phyloP scores from a whole-genome alignment of 2,329 filamentous ascomycete species.

The Fusarium abutilonis region DNA sequence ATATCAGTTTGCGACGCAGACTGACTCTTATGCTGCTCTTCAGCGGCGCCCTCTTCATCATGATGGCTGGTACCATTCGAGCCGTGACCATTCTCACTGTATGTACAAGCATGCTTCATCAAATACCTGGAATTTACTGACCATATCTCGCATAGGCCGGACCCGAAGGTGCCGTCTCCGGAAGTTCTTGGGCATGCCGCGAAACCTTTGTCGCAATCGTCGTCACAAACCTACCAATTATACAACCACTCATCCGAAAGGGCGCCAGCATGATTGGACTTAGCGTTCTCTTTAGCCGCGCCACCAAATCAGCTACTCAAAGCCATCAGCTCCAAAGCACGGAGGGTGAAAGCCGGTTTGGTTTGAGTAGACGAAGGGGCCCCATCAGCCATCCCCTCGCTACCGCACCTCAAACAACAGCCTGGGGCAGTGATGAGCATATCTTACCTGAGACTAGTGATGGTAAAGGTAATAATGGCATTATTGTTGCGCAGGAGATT shows the following conservation, averaged over 20 bases:
- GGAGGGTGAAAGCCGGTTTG: constrained; percentile 31
- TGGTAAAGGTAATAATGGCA: constrained; percentile 9
- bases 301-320: constrained; percentile 31
- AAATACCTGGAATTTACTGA: neutral
- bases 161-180: constrained; percentile 31
- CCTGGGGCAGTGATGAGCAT: constrained; percentile 40
- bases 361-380: constrained; percentile 15
- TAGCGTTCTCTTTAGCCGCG: constrained; percentile 32
- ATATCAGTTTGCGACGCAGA: constrained; percentile 37
- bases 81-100: constrained; percentile 36
- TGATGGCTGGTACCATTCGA: constrained; percentile 39
- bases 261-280: constrained; percentile 36
- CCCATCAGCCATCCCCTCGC: constrained; percentile 16
- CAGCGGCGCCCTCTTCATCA: constrained; percentile 38
- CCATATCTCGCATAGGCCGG: constrained; percentile 11
- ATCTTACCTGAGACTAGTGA: constrained; percentile 25
- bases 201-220: constrained; percentile 53
- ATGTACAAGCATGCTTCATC: neutral
- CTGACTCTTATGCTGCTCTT: constrained; percentile 38
- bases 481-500: constrained; percentile 37
- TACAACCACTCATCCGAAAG: constrained; percentile 35
- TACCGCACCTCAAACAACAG: constrained; percentile 22
- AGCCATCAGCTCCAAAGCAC: constrained; percentile 37
- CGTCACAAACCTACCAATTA: constrained; percentile 49
- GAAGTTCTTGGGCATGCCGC: constrained; percentile 50